Evolutionary conservation across 2,329 filamentous ascomycete species (phyloP), one percentile per base, ranked within the genome.

Genomic region (Tolypocladium tundrense): DNA sequence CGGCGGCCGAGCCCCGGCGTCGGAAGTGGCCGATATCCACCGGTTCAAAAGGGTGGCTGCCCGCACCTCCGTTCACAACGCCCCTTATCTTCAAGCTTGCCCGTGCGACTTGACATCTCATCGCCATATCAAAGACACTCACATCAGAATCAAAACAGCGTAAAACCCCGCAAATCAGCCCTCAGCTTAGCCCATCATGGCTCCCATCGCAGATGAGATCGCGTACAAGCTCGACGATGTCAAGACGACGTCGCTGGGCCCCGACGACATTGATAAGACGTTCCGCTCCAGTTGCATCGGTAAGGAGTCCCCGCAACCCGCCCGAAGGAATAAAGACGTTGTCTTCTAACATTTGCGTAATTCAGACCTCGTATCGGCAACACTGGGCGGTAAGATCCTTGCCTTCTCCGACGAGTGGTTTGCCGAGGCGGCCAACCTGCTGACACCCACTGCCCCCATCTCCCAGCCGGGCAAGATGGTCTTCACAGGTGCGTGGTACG

Each of bases 391-490:
- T 59, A 84, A 82, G 69, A 75, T 88, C 58, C 77, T 88, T 21
- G 86, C 77, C 58, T 85, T 80, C 70, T 88, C 85, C 54, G 82
- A 88, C 68, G 76, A 88, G 72, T 88, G 83, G 83, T 88, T 88
- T 67, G 85, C 85, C 50, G 81, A 85, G 63, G 85, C 85, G 27
- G 66, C 75, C 59, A 88, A 88, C 69, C 76, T 88, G 58, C 69
- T 88, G 61, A 88, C 80, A 37, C 82, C 84, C n/a, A 83, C 79
- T 31, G 69, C 84, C 37, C 84, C 85, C 42, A 82, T 88, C 68
- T 77, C 79, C 61, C 79, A 85, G 67, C 79, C 79, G 1, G 85
- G 85, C 60, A 86, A 86, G 72, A 88, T 88, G 80, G 84, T 88
- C 58, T 86, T 81, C 66, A 80, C 84, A 1, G 85, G 85, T 54